Conservation (phyloP, 352 stramenopile species). For the Thraustochytrium striatum region DNA sequence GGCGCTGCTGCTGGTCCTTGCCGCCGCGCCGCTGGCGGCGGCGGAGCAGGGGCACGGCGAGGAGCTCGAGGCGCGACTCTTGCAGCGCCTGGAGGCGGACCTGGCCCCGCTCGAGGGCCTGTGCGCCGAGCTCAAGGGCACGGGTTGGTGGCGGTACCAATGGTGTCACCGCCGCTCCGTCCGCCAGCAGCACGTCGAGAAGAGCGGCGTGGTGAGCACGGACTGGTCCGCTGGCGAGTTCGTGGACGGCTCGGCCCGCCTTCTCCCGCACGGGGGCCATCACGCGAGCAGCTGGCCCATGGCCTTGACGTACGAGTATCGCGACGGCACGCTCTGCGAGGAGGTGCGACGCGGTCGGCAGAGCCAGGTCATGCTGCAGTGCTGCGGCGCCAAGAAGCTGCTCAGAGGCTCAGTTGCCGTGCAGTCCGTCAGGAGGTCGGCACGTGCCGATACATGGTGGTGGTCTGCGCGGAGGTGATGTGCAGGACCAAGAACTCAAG, state of each 20-base stretch:
- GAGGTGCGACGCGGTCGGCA: neutral
- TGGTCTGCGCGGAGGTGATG: conserved; percentile 4
- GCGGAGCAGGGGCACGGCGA: neutral
- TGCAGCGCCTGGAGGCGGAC: neutral
- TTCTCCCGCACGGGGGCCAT: neutral
- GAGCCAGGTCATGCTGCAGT: neutral
- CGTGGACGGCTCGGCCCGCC: neutral
- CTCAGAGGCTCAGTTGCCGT: neutral
- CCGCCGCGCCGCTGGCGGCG: neutral
- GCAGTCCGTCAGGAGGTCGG: neutral
- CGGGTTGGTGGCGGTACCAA: conserved; percentile 64
- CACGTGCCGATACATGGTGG: conserved; percentile 11
- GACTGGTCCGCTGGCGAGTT: conserved; percentile 33
- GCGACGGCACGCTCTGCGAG: conserved; percentile 28
- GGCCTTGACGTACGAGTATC: neutral
- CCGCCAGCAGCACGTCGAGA: conserved; percentile 62
- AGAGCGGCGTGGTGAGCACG: conserved; percentile 54
- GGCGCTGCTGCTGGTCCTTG: neutral
- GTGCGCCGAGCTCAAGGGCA: conserved; percentile 4
- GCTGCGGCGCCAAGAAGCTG: conserved; percentile 6
- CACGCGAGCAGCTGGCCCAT: neutral
- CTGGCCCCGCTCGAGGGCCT: neutral
- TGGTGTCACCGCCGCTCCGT: conserved; percentile 62
- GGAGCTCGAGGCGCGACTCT: neutral
- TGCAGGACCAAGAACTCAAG: neutral